Conservation (phyloP, 2,329 filamentous ascomycete species). For the Lachnellula occidentalis region DNA sequence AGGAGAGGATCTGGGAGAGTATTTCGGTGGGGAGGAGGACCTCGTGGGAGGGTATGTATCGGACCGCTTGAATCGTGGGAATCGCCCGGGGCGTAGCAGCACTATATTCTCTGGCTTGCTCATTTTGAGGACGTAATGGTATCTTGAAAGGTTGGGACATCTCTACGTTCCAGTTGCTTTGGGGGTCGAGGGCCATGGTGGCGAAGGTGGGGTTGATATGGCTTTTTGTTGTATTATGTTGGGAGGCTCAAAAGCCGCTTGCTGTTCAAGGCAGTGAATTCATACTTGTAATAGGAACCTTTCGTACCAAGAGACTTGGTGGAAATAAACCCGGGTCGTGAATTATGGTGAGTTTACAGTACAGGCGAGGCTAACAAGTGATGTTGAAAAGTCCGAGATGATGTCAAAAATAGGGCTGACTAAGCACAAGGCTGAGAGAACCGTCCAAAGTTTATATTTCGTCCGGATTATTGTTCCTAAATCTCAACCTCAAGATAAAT, state of each 20-base stretch:
- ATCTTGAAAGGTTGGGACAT: slow-evolving; percentile 25
- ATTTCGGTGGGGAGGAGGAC: slow-evolving; percentile 29
- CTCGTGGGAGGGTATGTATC: slow-evolving; percentile 13
- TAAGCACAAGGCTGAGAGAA: slow-evolving; percentile 8
- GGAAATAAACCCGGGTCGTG: neutral
- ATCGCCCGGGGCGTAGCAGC: neutral
- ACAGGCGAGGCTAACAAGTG: neutral
- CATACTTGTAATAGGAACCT: neutral
- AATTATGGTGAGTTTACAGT: neutral
- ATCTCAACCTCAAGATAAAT: neutral
- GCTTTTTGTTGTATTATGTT: neutral
- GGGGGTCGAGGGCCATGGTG: slow-evolving; percentile 27
- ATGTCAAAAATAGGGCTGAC: neutral
- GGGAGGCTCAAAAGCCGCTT: neutral
- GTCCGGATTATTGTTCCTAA: neutral
- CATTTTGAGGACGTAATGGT: neutral
- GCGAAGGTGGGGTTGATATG: neutral
- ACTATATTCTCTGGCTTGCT: neutral
- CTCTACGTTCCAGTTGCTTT: slow-evolving; percentile 30
- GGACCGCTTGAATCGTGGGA: too few relatives aligned
- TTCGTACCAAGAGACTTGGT: neutral
- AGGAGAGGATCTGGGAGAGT: slow-evolving; percentile 27
- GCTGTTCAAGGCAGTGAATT: neutral
- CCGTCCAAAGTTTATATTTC: neutral
- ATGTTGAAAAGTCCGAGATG: neutral